Base-by-base conservation (phyloP, 129 eudicot genomes). In the Saposhnikovia divaricata region DNA sequence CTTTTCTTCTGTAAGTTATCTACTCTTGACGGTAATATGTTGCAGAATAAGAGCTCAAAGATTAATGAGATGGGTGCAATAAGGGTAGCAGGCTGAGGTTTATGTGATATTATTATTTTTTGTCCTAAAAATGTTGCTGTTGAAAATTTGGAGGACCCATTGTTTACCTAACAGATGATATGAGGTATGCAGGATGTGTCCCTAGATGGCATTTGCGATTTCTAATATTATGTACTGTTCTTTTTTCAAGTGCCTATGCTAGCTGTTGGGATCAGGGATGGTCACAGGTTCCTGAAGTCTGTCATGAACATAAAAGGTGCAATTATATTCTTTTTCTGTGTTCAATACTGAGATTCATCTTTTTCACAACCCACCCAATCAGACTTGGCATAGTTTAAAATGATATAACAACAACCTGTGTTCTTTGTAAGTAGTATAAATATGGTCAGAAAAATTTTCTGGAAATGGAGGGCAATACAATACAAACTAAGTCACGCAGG, bases 11-110 rank as follows among this genome's bases (percentile, higher is more conserved):
- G 28, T 19, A 57, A 57, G 31, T 57, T 51, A 44, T 51, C 19
- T 47, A 45, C n/a, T 61, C 38, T 68, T 68, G 1, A 31, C 23
- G 12, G 42, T 15, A 68, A 75, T 27, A 63, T 78, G 59, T 79
- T 85, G 83, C 93, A 93, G 98, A 96, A 93, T 75, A 91, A 88
- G 83, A 91, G 95, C 93, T 87, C 98, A 82, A 93, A 89, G 88
- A 83, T 93, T 28, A 96, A 90, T 48, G 96, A 90, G 79, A 79
- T 90, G 80, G 94, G 98, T 84, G 88, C 89, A 61, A 95, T 92
- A 87, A 92, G 84, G 85, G 90, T 95, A 79, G 93, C 97, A 65
- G 93, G 92, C 85, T 91, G 92, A 92, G 61, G 72, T 82, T 84
- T 86, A 77, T 82, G 82, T 81, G 88, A 69, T 87, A 63, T 44